Evolutionary conservation across 1,284 basidiomycete genomes (phyloP).

Genomic region (Cryptococcus amylolentus): DNA sequence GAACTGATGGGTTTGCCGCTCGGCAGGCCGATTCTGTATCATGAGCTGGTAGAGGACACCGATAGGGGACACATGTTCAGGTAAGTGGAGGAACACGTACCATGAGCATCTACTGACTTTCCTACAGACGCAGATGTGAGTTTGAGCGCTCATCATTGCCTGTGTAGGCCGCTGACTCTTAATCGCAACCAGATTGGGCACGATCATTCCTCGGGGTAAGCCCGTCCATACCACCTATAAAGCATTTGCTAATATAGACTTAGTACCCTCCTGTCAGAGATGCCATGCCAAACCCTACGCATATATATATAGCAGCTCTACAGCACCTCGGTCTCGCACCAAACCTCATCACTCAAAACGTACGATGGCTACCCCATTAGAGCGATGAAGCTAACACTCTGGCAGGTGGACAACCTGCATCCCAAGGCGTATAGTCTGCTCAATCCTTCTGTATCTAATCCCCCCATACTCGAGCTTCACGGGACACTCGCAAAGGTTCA

Average conservation of each 20-base stretch:
- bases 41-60: slow-evolving; percentile 71
- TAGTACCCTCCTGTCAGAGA: slow-evolving; percentile 72
- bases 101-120: background rate
- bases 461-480: slow-evolving; percentile 75
- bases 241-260: background rate
- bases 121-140: background rate
- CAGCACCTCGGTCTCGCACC: slow-evolving; percentile 64
- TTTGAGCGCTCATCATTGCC: too few species aligned
- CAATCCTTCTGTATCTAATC: slow-evolving; percentile 24
- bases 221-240: background rate
- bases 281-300: slow-evolving; percentile 77
- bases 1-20: background rate
- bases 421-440: slow-evolving; percentile 59
- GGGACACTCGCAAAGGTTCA: slow-evolving; percentile 79
- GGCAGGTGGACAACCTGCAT: slow-evolving; percentile 77
- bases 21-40: slow-evolving; percentile 58
- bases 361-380: slow-evolving; percentile 10
- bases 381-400: background rate
- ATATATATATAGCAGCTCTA: slow-evolving; percentile 77
- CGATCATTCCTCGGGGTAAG: slow-evolving; percentile 61
- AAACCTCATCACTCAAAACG: slow-evolving; percentile 79
- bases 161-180: background rate
- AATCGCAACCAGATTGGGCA: slow-evolving; percentile 55
- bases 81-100: slow-evolving; percentile 40
- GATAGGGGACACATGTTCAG: slow-evolving; percentile 68